Evolutionary conservation across 1,284 basidiomycete genomes (phyloP).

Genomic region (Sutorius eximius): DNA sequence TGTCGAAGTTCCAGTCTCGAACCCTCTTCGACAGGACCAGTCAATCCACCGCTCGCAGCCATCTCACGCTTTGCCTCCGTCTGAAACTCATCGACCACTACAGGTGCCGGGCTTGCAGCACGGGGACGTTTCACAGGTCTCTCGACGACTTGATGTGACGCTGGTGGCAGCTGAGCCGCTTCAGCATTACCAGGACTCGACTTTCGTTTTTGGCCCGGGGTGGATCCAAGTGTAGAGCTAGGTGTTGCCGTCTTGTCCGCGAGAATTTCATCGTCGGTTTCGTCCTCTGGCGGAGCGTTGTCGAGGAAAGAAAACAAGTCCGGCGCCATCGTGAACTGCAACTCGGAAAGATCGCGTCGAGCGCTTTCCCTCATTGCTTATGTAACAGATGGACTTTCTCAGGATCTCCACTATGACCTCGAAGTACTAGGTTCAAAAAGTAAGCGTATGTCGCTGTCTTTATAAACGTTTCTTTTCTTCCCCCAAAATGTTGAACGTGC

Average conservation of each 20-base stretch:
- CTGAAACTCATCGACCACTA: constrained; percentile 88
- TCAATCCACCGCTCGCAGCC: constrained; percentile 79
- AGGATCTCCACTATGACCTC: too few relatives aligned
- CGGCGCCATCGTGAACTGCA: constrained; percentile 19
- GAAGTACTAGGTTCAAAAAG: too few relatives aligned
- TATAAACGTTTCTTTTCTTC: too few relatives aligned
- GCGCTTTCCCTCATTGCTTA: background rate
- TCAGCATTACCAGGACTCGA: constrained; percentile 7
- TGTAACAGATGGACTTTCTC: background rate
- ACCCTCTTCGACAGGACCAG: constrained; percentile 64
- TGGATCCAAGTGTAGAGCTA: background rate
- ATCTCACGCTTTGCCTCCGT: constrained; percentile 88
- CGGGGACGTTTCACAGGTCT: constrained; percentile 27
- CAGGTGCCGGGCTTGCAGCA: constrained; percentile 55
- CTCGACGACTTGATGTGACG: constrained; percentile 10
- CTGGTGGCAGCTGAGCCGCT: background rate
- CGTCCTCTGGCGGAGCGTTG: constrained; percentile 15
- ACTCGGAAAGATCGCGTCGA: background rate
- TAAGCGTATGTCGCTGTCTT: too few relatives aligned
- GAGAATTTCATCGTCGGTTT: constrained; percentile 24
- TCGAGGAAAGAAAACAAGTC: constrained; percentile 34
- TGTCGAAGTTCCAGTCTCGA: constrained; percentile 74
- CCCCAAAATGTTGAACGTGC: too few relatives aligned
- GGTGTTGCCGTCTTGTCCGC: background rate
- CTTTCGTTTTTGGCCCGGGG: constrained; percentile 26